Conservation (phyloP, 495 filamentous ascomycete genomes). For the Pyrenula massariospora region DNA sequence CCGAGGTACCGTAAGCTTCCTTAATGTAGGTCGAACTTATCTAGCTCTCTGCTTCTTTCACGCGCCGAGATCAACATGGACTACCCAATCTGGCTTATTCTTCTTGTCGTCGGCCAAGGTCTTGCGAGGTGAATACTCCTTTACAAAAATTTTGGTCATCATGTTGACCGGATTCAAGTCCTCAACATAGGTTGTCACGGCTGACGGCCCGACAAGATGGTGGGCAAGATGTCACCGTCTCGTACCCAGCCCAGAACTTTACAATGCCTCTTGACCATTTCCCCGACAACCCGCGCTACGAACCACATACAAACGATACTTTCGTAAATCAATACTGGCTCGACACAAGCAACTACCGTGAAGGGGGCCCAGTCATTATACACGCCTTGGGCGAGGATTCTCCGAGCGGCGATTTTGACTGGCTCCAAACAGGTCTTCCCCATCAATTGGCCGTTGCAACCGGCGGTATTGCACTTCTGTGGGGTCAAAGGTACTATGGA, state of each 20-base stretch:
- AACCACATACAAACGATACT: slow-evolving; percentile 47
- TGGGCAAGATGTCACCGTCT: not conserved
- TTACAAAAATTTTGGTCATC: no score
- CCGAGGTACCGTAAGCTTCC: no score
- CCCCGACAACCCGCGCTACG: slow-evolving; percentile 56
- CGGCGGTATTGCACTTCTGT: slow-evolving; percentile 54
- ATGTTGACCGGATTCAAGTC: no score
- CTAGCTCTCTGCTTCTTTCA: no score
- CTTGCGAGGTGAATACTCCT: no score
- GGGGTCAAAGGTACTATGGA: slow-evolving; percentile 72
- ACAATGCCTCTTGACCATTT: slow-evolving; percentile 65
- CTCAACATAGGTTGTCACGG: no score
- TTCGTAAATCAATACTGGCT: slow-evolving; percentile 66
- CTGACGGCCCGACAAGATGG: not conserved
- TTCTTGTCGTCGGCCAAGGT: no score
- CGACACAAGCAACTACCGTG: slow-evolving; percentile 51
- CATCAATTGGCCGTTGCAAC: slow-evolving; percentile 50
- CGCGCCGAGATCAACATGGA: no score
- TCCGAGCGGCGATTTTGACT: slow-evolving; percentile 44
- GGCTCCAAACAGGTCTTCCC: slow-evolving; percentile 58
- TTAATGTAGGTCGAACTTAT: no score
- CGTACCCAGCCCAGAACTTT: slow-evolving; percentile 49
- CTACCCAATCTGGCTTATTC: no score
- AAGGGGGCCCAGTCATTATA: slow-evolving; percentile 62
- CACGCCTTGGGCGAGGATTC: slow-evolving; percentile 52